Conservation (phyloP, 2,329 filamentous ascomycete genomes). For the Fusarium solani-melongenae region DNA sequence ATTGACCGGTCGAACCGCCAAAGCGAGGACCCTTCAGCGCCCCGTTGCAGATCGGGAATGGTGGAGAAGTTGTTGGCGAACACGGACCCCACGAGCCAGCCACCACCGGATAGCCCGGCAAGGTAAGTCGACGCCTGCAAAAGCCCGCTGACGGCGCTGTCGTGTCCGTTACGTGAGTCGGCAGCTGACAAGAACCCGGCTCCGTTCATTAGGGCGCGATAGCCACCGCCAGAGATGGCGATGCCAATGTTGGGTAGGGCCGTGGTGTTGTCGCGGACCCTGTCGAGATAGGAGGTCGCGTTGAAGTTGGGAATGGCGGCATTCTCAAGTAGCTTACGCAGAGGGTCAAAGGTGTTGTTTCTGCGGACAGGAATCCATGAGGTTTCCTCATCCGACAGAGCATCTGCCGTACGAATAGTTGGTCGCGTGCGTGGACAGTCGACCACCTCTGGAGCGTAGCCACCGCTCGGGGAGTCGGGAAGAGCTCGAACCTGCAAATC, state of each 20-base stretch:
- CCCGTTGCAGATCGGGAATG: slow-evolving; percentile 44
- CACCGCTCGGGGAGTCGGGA: slow-evolving; percentile 42
- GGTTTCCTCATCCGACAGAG: slow-evolving; percentile 74
- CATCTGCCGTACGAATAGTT: slow-evolving; percentile 69
- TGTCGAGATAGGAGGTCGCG: slow-evolving; percentile 71
- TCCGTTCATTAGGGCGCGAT: slow-evolving; percentile 83
- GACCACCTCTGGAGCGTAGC: slow-evolving; percentile 76
- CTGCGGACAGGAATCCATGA: slow-evolving; percentile 78
- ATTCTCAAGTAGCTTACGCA: slow-evolving; percentile 76
- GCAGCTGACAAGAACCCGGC: slow-evolving; percentile 82
- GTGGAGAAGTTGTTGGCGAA: slow-evolving; percentile 85
- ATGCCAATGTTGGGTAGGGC: slow-evolving; percentile 72
- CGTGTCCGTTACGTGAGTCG: slow-evolving; percentile 66
- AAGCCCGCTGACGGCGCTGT: slow-evolving; percentile 79
- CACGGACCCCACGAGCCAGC: slow-evolving; percentile 85
- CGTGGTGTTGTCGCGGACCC: slow-evolving; percentile 34
- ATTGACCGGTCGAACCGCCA: slow-evolving; percentile 54
- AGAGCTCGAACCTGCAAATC: background rate
- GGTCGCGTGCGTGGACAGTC: slow-evolving; percentile 76
- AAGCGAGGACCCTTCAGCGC: slow-evolving; percentile 43
- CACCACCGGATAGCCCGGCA: slow-evolving; percentile 81
- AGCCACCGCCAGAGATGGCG: slow-evolving; percentile 84
- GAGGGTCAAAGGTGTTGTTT: slow-evolving; percentile 75
- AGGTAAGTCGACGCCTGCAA: slow-evolving; percentile 84
- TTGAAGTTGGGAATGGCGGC: slow-evolving; percentile 81